These are phyloP conservation scores for Eremothecium cymbalariae DNA, from an alignment of 1,139 yeast genomes.

Conservation along the genomic window DNA sequence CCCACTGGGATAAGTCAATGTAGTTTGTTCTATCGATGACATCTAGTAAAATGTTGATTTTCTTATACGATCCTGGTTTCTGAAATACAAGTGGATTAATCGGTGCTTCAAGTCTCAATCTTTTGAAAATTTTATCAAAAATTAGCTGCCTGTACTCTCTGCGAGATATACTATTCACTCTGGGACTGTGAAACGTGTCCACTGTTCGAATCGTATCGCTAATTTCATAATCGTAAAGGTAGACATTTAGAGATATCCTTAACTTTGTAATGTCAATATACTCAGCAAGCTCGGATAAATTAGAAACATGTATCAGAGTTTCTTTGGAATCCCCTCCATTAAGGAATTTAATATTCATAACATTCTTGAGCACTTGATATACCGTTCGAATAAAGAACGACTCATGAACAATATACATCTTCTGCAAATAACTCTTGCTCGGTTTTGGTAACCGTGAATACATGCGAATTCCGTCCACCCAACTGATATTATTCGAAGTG, in stretches of 20 bases:
- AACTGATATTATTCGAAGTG: conserved; percentile 43
- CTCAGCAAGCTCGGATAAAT: conserved; percentile 54
- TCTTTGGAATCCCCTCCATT: conserved; percentile 14
- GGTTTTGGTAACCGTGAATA: conserved; percentile 59
- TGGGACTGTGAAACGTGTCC: conserved; percentile 22
- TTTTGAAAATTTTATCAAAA: conserved; percentile 40
- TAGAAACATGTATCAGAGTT: conserved; percentile 27
- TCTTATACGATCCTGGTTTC: conserved; percentile 49
- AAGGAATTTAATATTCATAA: conserved; percentile 42
- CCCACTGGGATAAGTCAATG: conserved; percentile 57
- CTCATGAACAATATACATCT: conserved; percentile 79
- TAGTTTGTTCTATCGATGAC: conserved; percentile 47
- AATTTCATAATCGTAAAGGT: conserved; percentile 43
- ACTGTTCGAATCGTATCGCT: conserved; percentile 33
- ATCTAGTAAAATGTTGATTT: conserved; percentile 43
- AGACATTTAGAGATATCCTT: conserved; percentile 70
- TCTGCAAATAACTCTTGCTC: conserved; percentile 46
- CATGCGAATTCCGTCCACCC: conserved; percentile 77
- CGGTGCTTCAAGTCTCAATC: conserved; percentile 39
- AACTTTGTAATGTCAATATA: conserved; percentile 65
- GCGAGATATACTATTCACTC: conserved; percentile 27
- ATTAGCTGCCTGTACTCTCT: conserved; percentile 33
- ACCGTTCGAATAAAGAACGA: conserved; percentile 83
- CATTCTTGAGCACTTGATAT: conserved; percentile 61
- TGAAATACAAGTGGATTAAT: conserved; percentile 45